phyloP scores from a whole-genome alignment of 2,329 filamentous ascomycete species.

The Phoma sp. region DNA sequence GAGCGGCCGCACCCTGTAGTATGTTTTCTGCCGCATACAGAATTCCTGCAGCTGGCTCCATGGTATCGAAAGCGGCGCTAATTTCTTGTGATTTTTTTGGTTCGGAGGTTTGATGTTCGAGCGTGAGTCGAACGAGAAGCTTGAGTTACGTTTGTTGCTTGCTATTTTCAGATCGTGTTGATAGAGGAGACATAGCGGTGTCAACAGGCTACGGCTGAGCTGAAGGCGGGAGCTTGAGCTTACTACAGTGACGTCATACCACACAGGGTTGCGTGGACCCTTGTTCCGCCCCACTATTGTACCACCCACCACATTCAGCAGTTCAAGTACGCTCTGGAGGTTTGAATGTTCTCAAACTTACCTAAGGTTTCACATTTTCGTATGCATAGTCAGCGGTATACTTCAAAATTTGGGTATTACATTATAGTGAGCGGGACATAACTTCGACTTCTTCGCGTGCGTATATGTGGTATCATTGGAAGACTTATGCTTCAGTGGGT shows the following conservation, averaged over 20 bases:
- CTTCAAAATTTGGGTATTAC: too few relatives aligned
- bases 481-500: neutral
- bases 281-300: neutral
- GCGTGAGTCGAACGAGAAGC: neutral
- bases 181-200: neutral
- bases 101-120: neutral
- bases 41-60: conserved; percentile 48
- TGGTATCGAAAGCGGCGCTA: conserved; percentile 13
- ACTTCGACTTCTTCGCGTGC: neutral
- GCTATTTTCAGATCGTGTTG: neutral
- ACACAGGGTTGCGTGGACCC: neutral
- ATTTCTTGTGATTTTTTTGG: neutral
- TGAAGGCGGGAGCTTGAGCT: conserved; percentile 1
- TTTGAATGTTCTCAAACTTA: too few relatives aligned
- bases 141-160: neutral
- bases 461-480: conserved; percentile 1
- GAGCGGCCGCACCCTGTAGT: conserved; percentile 51
- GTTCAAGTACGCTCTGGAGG: too few relatives aligned
- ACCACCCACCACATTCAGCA: neutral
- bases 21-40: conserved; percentile 47
- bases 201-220: conserved; percentile 3
- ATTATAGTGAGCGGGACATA: too few relatives aligned
- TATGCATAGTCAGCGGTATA: too few relatives aligned
- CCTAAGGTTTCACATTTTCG: too few relatives aligned
- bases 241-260: conserved; percentile 12